These are phyloP conservation scores for Didymella segeticola DNA, from an alignment of 2,329 filamentous ascomycete genomes.

Conservation along the genomic window DNA sequence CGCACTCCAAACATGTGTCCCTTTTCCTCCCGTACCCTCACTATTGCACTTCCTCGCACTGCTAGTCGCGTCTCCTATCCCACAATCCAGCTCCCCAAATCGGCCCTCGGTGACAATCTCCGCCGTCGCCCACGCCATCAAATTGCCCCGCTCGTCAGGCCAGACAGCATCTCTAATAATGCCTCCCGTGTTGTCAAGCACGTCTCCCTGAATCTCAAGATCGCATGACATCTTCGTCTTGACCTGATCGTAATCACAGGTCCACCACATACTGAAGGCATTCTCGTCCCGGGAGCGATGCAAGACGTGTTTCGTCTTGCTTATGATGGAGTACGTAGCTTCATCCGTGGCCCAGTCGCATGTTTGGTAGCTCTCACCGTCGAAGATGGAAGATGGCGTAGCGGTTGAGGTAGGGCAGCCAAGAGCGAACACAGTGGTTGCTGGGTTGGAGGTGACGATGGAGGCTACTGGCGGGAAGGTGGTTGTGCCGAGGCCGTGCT, in stretches of 20 bases:
- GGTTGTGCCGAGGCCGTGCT: background rate
- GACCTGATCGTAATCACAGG: background rate
- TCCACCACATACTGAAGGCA: constrained; percentile 4
- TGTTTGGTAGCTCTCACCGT: background rate
- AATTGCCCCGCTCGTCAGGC: background rate
- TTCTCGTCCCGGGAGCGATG: background rate
- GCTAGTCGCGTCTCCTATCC: background rate
- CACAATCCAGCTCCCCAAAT: constrained; percentile 1
- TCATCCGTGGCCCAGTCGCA: background rate
- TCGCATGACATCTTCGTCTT: constrained; percentile 3
- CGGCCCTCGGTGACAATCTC: background rate
- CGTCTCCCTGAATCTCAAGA: background rate
- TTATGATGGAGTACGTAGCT: constrained; percentile 4
- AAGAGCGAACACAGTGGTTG: constrained; percentile 11
- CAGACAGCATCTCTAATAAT: background rate
- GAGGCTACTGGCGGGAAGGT: constrained; percentile 10
- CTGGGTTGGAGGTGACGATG: constrained; percentile 6
- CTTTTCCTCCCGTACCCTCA: background rate
- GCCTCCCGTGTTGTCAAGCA: constrained; percentile 6
- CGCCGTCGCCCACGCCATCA: constrained; percentile 6
- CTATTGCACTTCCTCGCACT: background rate
- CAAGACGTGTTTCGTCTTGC: background rate
- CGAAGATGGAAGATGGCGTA: background rate
- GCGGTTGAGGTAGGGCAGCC: constrained; percentile 1
- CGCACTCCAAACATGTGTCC: background rate